Base-by-base conservation (phyloP, 768 basidiomycete species). In the Leccinum rimulosum region DNA sequence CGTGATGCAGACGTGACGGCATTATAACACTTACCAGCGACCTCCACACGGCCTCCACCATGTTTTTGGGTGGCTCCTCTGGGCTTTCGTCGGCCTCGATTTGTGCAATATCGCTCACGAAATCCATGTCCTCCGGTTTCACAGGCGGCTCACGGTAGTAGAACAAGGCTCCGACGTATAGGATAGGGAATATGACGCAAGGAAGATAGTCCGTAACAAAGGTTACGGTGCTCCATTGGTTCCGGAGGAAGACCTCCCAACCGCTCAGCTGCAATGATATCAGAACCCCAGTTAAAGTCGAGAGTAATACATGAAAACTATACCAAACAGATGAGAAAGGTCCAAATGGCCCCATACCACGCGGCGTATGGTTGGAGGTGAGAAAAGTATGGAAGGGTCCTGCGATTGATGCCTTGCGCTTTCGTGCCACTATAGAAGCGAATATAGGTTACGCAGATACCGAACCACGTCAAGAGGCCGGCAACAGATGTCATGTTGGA, bases 121-220 rank as follows among this genome's bases (percentile, higher is more conserved):
- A 95, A 75, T 97, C 95, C 91, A 98, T 95, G 36, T 95, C 85
- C 22, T 79, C 68, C 0, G 85, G 62, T 35, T 54, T 64, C 33
- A 73, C 61, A 11, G 63, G 59, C 38, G 74, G 69, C 4, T 22
- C 0, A 43, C 61, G 57, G 47, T 70, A 61, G 69, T 77, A 80
- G 43, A 88, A 60, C 66, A 83, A 84, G 60, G 86, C 82, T 17
- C 73, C 79, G 38, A 79, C 8, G 73, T 90, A 96, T 38, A 96
- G 68, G 52, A 94, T 54, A 19, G 92, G 91, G 84, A 94, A 93
- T 33, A 87, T 55, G n/a, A 68, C 62, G 6, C 85, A 70, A 22
- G 88, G 90, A 48, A 94, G 69, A 72, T 95, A 97, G 71, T 84
- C 92, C 25, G 93, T 93, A 55, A 95, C 79, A 65, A 96, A 95